A percentile compares a stretch with the other conserved stretches of the same genome.
These are phyloP conservation scores for Hypoxylon lienhwacheense DNA, from an alignment of 495 filamentous ascomycete genomes.

Conservation along the genomic window DNA sequence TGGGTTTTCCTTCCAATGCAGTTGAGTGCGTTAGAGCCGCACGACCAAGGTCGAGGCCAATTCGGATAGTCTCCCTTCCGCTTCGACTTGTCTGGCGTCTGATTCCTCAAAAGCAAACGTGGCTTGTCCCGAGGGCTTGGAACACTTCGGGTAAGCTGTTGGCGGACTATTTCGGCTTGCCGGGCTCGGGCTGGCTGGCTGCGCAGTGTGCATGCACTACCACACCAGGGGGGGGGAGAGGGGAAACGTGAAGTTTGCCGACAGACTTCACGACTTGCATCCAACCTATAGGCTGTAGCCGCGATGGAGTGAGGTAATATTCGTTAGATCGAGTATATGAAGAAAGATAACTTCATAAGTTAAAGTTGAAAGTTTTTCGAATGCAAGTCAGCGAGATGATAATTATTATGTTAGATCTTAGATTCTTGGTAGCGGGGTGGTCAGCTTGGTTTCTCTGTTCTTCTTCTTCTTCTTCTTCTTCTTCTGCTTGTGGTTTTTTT, in stretches of 20 bases:
- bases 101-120: conserved; percentile 30
- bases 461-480: neutral
- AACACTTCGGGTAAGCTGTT: conserved; percentile 31
- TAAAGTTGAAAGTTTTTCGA: conserved; percentile 24
- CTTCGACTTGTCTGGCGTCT: conserved; percentile 21
- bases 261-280: conserved; percentile 25
- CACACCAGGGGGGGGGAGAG: no score
- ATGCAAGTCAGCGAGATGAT: conserved; percentile 27
- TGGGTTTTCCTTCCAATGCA: no score
- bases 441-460: conserved; percentile 21
- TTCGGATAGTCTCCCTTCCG: neutral
- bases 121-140: conserved; percentile 34
- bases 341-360: conserved; percentile 6
- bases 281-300: conserved; percentile 16
- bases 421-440: conserved; percentile 28
- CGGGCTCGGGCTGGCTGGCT: conserved; percentile 32
- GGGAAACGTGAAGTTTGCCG: conserved; percentile 22
- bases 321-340: conserved; percentile 18
- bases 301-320: conserved; percentile 20
- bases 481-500: neutral
- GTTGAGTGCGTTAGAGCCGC: no score
- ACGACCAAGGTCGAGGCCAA: neutral
- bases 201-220: conserved; percentile 27
- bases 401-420: conserved; percentile 13
- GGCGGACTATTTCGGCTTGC: conserved; percentile 30